Evolutionary conservation across 208 protist species (phyloP), one percentile per base, ranked within the genome.

Genomic region (Leishmania amazonensis): DNA sequence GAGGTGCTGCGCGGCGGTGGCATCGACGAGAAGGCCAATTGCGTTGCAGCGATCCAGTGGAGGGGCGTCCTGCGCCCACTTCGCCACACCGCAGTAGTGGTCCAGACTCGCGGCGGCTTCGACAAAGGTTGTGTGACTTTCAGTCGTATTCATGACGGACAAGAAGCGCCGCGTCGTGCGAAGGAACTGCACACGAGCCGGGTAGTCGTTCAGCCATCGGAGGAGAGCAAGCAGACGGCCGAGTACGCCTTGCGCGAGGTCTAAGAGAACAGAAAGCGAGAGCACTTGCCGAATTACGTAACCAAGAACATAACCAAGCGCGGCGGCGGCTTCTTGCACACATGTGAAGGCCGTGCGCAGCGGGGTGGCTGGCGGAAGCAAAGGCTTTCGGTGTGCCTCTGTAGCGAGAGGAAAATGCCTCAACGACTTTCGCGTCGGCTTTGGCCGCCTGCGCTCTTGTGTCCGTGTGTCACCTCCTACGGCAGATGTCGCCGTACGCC

Each of bases 61-160:
- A 9, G 90, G 83, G 2, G 83, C 80, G 35, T 84, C 77, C 35
- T 81, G 73, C 45, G 76, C 80, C 90, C 88, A 92, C 77, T 83
- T 75, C 7, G 81, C 84, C 19, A 90, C 79, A 7, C 90, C 88
- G 47, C 85, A 83, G 79, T 91, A 84, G 67, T 83, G 80, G 45
- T 94, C 88, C 35, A 92, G 84, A 57, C 77, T 79, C 21, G 79
- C 51, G 0, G 88, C 88, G 19, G 79, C 86, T 1, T 83, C 70
- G 3, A 86, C 76, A 74, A 85, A 92, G 42, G 90, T 92, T 3
- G 83, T 40, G 71, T 90, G 85, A 77, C 53, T 83, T 31, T 91
- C 88, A 15, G 90, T 91, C 19, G 90, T 89, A 81, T 90, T 88
- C 86, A 92, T 90, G 19, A 92, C 87, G n/a, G 82, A 70, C 28